phyloP scores from a whole-genome alignment of 1,284 basidiomycete genomes.

The Neonothopanus nambi region DNA sequence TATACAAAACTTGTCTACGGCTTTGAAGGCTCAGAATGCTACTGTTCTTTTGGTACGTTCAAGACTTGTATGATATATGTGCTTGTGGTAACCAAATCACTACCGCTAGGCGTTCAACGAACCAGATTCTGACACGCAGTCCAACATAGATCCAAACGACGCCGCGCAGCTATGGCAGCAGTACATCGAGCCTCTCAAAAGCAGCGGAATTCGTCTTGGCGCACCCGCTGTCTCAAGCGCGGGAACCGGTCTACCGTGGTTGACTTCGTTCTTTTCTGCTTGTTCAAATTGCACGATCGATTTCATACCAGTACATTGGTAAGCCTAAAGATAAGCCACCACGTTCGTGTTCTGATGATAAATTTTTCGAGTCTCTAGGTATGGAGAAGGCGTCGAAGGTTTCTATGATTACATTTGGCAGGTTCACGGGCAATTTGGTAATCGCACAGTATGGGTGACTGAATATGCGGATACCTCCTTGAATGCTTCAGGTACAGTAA shows the following conservation, averaged over 20 bases:
- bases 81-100: neutral
- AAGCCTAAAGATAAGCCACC: conserved; percentile 1
- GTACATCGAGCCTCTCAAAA: conserved; percentile 59
- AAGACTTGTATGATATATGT: neutral
- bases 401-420: conserved; percentile 57
- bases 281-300: conserved; percentile 56
- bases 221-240: conserved; percentile 68
- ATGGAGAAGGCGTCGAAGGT: conserved; percentile 48
- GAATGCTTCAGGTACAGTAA: conserved; percentile 35
- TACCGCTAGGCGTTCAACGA: conserved; percentile 46
- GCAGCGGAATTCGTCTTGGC: conserved; percentile 53
- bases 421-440: conserved; percentile 42
- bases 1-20: conserved; percentile 36
- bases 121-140: conserved; percentile 63
- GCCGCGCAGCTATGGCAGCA: conserved; percentile 64
- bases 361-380: conserved; percentile 43
- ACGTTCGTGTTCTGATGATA: conserved; percentile 7
- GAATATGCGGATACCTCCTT: conserved; percentile 53
- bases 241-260: conserved; percentile 54
- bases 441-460: conserved; percentile 58
- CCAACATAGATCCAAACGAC: conserved; percentile 55
- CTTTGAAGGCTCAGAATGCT: conserved; percentile 39
- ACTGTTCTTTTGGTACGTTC: conserved; percentile 40
- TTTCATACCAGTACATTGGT: conserved; percentile 43
- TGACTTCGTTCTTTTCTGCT: conserved; percentile 52